Percentiles rank a stretch among this genome's conserved stretches.
phyloP scores from a whole-genome alignment of 108 stramenopile species.

The Nitzschia palea region DNA sequence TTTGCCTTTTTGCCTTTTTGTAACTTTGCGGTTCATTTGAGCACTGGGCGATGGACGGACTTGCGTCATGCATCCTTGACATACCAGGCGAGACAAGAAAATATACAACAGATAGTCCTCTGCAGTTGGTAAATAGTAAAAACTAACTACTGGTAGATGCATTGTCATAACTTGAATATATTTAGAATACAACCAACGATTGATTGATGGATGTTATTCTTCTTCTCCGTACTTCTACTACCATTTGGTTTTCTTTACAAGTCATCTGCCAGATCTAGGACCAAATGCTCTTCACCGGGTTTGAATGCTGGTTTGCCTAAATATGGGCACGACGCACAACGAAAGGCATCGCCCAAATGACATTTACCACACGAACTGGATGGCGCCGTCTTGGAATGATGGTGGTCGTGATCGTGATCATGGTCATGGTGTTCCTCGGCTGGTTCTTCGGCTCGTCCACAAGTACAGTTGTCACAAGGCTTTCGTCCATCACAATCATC shows the following conservation, averaged over 20 bases:
- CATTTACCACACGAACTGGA: constrained; percentile 92
- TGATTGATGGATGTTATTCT: too few relatives aligned
- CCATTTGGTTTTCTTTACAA: constrained; percentile 31
- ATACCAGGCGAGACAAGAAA: too few relatives aligned
- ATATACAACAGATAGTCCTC: too few relatives aligned
- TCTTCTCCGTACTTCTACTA: too few relatives aligned
- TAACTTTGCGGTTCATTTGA: too few relatives aligned
- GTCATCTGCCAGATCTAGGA: constrained; percentile 87
- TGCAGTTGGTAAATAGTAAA: too few relatives aligned
- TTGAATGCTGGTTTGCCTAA: constrained; percentile 96
- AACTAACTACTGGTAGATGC: too few relatives aligned
- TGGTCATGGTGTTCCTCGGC: not conserved
- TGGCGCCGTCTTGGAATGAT: constrained; percentile 10
- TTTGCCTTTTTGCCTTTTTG: not conserved
- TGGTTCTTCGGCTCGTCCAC: constrained; percentile 86
- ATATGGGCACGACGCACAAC: constrained; percentile 97
- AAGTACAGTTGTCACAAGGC: constrained; percentile 97
- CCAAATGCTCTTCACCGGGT: constrained; percentile 93
- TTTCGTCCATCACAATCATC: constrained; percentile 83
- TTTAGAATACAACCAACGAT: too few relatives aligned
- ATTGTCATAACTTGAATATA: too few relatives aligned
- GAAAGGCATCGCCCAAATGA: constrained; percentile 97
- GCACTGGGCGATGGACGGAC: too few relatives aligned
- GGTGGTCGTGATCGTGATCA: not conserved
- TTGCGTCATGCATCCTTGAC: too few relatives aligned